Evolutionary conservation across 2,329 filamentous ascomycete species (phyloP).

Genomic region (Aspergillus pseudoterreus): DNA sequence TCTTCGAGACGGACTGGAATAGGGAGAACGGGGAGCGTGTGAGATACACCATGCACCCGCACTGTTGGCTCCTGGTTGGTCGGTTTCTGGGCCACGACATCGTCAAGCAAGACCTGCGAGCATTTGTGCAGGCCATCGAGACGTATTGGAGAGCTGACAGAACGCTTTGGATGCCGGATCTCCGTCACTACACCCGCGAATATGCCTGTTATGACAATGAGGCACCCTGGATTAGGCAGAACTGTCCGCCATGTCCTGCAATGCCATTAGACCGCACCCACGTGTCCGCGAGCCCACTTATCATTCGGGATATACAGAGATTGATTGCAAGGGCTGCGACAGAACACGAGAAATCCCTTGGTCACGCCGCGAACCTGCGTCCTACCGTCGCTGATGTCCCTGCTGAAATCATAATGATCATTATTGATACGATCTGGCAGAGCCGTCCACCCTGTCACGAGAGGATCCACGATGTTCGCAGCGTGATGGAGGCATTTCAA

Average conservation of each 20-base stretch:
- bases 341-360: neutral
- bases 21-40: neutral
- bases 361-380: neutral
- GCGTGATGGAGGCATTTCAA: constrained; percentile 5
- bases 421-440: neutral
- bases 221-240: neutral
- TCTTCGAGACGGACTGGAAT: neutral
- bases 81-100: neutral
- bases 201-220: neutral
- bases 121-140: neutral
- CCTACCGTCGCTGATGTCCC: neutral
- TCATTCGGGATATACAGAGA: neutral
- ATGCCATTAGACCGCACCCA: neutral
- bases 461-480: neutral
- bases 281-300: neutral
- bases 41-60: neutral
- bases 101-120: neutral
- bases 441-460: neutral
- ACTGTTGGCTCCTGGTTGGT: neutral
- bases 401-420: neutral
- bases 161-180: neutral
- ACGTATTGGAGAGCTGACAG: neutral
- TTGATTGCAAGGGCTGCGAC: neutral
- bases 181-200: neutral
- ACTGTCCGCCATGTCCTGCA: neutral